Evolutionary conservation across 805 yeast genomes (phyloP), one percentile per base, ranked within the genome.

Genomic region (Huiozyma naganishii): DNA sequence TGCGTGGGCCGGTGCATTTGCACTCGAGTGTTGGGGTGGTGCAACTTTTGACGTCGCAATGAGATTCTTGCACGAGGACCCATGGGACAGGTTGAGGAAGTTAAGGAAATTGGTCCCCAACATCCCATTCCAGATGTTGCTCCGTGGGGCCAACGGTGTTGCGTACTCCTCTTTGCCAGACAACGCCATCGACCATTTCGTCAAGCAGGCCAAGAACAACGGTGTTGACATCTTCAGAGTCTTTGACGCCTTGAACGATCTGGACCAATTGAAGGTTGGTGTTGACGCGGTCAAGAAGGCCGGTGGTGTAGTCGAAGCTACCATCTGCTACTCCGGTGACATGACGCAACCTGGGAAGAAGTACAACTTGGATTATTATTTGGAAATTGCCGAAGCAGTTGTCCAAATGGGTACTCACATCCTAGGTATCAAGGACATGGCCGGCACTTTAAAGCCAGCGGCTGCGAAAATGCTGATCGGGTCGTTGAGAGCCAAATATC

Each of bases 11-110:
- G 89, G 90, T 50, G 95, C 95, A 4, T 92, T 88, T 65, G 92
- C 99, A 13, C 72, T 92, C 44, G 99, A 92, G 70, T 92, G 98
- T 73, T 92, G 99, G 99, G 99, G 99, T 70, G 99, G 99, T 69
- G 99, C 99, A 44, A 92, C 99, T 34, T 92, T 92, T 58, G 99
- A 92, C 62, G 99, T 92, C 44, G 83, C 95, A 44, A 89, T 92
- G 97, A 80, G 99, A 68, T 92, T 92, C 76, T 74, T 92, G 59
- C 87, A 90, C 66, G 99, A 92, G 73, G 97, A 89, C 65, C 99
- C 99, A 52, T 92, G 99, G 99, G 95, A 77, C 47, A 80, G 99
- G 68, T 75, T 92, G 65, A 79, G 95, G 66, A 76, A 78, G 66
- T 72, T 92, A 67, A 79, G 98, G 68, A 75, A 75, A 58, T 74